These are phyloP conservation scores for Aspergillus steynii DNA, from an alignment of 495 filamentous ascomycete species.

Conservation along the genomic window DNA sequence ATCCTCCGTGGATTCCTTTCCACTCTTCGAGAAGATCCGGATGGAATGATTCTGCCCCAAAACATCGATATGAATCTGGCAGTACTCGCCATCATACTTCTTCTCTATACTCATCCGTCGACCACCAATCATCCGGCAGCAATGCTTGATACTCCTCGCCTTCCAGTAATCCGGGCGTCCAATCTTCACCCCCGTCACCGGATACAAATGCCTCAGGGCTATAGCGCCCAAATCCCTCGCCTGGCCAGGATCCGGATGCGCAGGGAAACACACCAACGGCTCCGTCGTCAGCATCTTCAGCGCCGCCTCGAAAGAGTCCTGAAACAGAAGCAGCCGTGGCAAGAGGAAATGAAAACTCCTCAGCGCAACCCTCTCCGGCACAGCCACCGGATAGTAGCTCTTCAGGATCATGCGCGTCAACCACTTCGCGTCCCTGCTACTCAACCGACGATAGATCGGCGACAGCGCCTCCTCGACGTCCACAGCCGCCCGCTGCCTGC, in stretches of 20 bases:
- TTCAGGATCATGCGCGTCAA: constrained; percentile 81
- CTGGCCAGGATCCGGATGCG: constrained; percentile 36
- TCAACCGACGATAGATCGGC: constrained; percentile 58
- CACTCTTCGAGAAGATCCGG: constrained; percentile 87
- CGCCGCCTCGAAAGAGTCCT: constrained; percentile 58
- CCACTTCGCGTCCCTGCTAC: constrained; percentile 82
- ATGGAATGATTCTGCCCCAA: constrained; percentile 55
- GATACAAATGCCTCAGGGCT: constrained; percentile 55
- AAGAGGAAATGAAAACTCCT: constrained; percentile 57
- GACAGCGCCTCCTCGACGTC: constrained; percentile 51
- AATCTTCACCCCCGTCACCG: constrained; percentile 70
- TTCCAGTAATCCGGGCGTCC: constrained; percentile 72
- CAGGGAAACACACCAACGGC: constrained; percentile 41
- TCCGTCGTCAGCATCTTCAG: constrained; percentile 44
- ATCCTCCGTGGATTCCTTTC: constrained; percentile 81
- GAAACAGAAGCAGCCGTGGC: constrained; percentile 64
- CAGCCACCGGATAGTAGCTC: constrained; percentile 61
- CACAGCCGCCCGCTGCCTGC: constrained; percentile 42
- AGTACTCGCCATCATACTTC: constrained; percentile 89
- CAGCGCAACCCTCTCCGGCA: constrained; percentile 48
- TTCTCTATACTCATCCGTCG: constrained; percentile 70
- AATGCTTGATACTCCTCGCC: constrained; percentile 75
- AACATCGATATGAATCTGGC: constrained; percentile 80
- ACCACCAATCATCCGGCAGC: constrained; percentile 58
- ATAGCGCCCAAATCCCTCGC: constrained; percentile 33